Percentiles rank a stretch among this genome's conserved stretches.
phyloP scores from a whole-genome alignment of 441 rosid genomes.

The Erodium chrysanthum region DNA sequence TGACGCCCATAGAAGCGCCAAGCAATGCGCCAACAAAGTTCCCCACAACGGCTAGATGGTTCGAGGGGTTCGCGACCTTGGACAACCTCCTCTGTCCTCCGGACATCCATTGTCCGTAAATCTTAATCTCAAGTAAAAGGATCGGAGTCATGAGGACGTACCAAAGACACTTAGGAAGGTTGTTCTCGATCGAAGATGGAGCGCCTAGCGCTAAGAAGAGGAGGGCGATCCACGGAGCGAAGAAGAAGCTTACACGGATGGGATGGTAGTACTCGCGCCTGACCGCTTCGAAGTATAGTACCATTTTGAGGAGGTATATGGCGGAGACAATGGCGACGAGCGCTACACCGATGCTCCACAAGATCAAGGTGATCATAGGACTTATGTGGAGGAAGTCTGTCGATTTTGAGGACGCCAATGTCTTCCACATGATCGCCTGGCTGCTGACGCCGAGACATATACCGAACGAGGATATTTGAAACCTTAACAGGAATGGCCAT shows the following conservation, averaged over 20 bases:
- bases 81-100: conserved; percentile 84
- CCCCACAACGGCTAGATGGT: conserved; percentile 71
- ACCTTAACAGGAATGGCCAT: conserved; percentile 86
- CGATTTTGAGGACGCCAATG: conserved; percentile 46
- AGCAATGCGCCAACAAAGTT: conserved; percentile 79
- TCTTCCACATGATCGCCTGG: conserved; percentile 85
- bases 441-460: conserved; percentile 83
- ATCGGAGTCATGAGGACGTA: conserved; percentile 73
- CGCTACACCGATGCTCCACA: conserved; percentile 54
- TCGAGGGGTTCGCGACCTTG: conserved; percentile 80
- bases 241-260: conserved; percentile 75
- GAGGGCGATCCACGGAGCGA: conserved; percentile 77
- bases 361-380: conserved; percentile 33
- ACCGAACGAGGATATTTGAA: conserved; percentile 63
- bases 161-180: conserved; percentile 46
- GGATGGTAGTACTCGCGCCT: conserved; percentile 80
- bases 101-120: conserved; percentile 95
- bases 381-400: conserved; percentile 55
- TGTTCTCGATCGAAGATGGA: conserved; percentile 39
- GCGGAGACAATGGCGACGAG: conserved; percentile 34
- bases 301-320: conserved; percentile 47
- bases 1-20: conserved; percentile 80
- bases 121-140: conserved; percentile 60
- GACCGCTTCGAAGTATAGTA: conserved; percentile 71
- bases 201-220: conserved; percentile 64